Percentiles rank a stretch among this genome's conserved stretches.
Evolutionary conservation across 192 early-diverging fungal genomes (phyloP).

Genomic region (Gaertneriomyces semiglobifer): DNA sequence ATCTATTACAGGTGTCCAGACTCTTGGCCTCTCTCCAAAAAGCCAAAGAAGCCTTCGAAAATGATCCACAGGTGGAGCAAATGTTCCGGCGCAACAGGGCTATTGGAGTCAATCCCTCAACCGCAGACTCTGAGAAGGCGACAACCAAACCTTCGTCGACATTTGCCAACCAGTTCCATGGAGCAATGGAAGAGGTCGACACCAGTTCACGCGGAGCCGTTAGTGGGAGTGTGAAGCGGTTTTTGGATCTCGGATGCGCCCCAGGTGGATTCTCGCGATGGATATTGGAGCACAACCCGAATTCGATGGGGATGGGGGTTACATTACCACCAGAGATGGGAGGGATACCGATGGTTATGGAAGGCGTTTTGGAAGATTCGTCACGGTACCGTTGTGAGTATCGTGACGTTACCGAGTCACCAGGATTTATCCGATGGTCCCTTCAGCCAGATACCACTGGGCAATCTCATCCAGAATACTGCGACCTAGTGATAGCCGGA

Average conservation of each 20-base stretch:
- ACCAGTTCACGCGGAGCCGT: constrained; percentile 1
- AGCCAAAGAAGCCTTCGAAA: constrained; percentile 21
- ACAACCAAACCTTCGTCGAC: not conserved
- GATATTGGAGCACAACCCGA: constrained; percentile 21
- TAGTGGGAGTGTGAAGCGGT: constrained; percentile 10
- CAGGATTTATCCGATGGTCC: constrained; percentile 8
- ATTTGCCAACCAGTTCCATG: constrained; percentile 26
- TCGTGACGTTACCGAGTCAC: constrained; percentile 22
- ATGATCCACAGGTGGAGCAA: constrained; percentile 19
- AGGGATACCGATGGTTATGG: constrained; percentile 26
- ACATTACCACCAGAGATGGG: constrained; percentile 26
- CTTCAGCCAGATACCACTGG: not conserved
- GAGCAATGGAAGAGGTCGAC: constrained; percentile 27
- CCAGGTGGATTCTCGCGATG: constrained; percentile 25
- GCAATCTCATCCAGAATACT: not conserved
- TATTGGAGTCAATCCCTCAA: not conserved
- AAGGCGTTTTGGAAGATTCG: constrained; percentile 15
- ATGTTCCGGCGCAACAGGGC: constrained; percentile 25
- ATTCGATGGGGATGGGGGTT: constrained; percentile 21
- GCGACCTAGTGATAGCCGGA: constrained; percentile 29
- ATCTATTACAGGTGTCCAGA: constrained; percentile 11
- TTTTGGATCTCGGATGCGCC: constrained; percentile 22
- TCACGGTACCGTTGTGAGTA: constrained; percentile 15
- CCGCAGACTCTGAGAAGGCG: constrained; percentile 3
- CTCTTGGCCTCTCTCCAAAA: constrained; percentile 7